Conservation (phyloP, 805 yeast species). For the Candida sakaeoensis region DNA sequence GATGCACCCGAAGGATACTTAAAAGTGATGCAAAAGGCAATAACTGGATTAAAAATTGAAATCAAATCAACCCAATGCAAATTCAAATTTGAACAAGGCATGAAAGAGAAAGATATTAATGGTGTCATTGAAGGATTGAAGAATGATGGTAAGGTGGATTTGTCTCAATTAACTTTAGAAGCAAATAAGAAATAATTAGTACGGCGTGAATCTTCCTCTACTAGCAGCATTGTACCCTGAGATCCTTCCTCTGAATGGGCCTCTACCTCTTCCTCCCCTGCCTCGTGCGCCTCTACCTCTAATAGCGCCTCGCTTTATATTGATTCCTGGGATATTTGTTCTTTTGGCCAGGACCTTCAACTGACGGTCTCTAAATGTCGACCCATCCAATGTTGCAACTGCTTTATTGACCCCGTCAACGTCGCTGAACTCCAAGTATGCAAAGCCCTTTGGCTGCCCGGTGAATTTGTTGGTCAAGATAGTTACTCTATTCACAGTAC, state of each 20-base stretch:
- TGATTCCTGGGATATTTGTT: slow-evolving; percentile 74
- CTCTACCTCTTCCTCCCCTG: slow-evolving; percentile 19
- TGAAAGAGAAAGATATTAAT: slow-evolving; percentile 38
- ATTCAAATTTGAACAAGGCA: slow-evolving; percentile 57
- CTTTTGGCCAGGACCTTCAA: slow-evolving; percentile 75
- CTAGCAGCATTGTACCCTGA: neutral
- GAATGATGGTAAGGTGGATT: slow-evolving; percentile 28
- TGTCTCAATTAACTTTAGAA: slow-evolving; percentile 23
- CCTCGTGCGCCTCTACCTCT: slow-evolving; percentile 30
- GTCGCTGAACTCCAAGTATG: slow-evolving; percentile 80
- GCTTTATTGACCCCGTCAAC: slow-evolving; percentile 63
- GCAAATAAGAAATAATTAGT: slow-evolving; percentile 20
- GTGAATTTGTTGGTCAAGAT: slow-evolving; percentile 68
- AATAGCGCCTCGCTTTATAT: slow-evolving; percentile 24
- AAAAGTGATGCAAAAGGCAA: slow-evolving; percentile 42
- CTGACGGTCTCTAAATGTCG: slow-evolving; percentile 62
- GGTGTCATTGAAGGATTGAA: slow-evolving; percentile 51
- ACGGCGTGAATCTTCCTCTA: slow-evolving; percentile 17
- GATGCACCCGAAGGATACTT: slow-evolving; percentile 55
- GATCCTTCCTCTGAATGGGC: slow-evolving; percentile 16
- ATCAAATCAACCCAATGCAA: slow-evolving; percentile 46
- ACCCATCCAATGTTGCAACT: slow-evolving; percentile 55
- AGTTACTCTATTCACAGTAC: slow-evolving; percentile 75
- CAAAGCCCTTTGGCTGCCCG: slow-evolving; percentile 84
- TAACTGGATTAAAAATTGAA: slow-evolving; percentile 54